These are phyloP conservation scores for Brassica carinata DNA, from an alignment of 345 rosid genomes.

Conservation along the genomic window DNA sequence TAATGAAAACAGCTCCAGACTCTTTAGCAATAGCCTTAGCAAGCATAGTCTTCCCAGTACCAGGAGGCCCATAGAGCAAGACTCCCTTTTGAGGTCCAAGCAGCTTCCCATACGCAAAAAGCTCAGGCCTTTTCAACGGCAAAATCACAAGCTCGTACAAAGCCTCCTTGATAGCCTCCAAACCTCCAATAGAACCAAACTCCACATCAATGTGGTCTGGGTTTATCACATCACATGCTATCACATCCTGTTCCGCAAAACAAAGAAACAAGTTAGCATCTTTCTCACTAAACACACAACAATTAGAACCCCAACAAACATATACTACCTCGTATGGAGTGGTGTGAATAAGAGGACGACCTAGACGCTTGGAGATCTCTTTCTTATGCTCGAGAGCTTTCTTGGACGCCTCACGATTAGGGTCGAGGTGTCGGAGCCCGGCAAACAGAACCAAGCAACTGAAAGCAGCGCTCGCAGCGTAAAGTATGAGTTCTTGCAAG, in stretches of 20 bases:
- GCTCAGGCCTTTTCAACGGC: conserved; percentile 84
- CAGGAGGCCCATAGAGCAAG: conserved; percentile 94
- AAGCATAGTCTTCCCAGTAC: conserved; percentile 99
- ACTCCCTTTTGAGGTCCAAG: conserved; percentile 99
- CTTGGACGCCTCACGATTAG: conserved; percentile 89
- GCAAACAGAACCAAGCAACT: conserved; percentile 85
- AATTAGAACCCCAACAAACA: no score
- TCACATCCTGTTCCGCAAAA: conserved; percentile 67
- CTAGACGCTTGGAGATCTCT: conserved; percentile 86
- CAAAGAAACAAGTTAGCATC: neutral
- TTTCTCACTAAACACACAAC: neutral
- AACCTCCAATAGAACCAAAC: conserved; percentile 87
- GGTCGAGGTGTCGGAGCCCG: conserved; percentile 87
- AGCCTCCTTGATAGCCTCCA: conserved; percentile 77
- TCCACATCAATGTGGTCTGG: conserved; percentile 94
- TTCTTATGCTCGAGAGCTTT: conserved; percentile 91
- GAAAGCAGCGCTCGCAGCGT: conserved; percentile 97
- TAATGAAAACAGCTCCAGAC: conserved; percentile 95
- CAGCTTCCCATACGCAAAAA: conserved; percentile 87
- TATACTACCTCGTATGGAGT: conserved; percentile 80
- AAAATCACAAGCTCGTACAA: conserved; percentile 90
- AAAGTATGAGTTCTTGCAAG: conserved; percentile 73
- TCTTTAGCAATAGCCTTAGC: conserved; percentile 98
- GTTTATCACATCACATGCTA: conserved; percentile 95
- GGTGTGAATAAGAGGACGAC: conserved; percentile 87